Evolutionary conservation across 1,139 yeast genomes (phyloP).

Genomic region (Nadsonia commutata): DNA sequence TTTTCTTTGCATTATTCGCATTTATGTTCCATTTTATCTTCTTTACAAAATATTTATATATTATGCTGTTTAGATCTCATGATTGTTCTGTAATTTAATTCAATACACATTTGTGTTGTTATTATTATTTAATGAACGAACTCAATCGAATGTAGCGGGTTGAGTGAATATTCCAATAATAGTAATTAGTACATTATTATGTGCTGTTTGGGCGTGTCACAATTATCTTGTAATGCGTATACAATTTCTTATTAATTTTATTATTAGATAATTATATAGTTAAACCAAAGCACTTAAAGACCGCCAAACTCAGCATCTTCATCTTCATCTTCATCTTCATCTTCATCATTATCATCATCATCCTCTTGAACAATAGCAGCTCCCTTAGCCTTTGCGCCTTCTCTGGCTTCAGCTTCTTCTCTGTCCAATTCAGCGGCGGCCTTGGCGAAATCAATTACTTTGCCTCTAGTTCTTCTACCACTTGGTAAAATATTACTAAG

Average conservation of each 20-base stretch:
- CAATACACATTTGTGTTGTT: too few species aligned
- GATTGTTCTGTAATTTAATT: too few species aligned
- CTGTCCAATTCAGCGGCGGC: conserved; percentile 60
- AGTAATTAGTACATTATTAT: too few species aligned
- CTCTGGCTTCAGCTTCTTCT: conserved; percentile 23
- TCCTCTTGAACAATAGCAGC: conserved; percentile 3
- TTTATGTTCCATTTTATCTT: too few species aligned
- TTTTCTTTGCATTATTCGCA: too few species aligned
- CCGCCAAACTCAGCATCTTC: conserved; percentile 16
- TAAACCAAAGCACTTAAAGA: background rate
- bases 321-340: conserved; percentile 23
- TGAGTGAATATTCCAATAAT: too few species aligned
- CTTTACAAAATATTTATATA: too few species aligned
- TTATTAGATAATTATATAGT: conserved; percentile 3
- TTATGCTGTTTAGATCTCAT: too few species aligned
- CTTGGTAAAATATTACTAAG: conserved; percentile 65
- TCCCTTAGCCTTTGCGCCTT: conserved; percentile 28
- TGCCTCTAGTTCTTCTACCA: conserved; percentile 87
- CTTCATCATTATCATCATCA: conserved; percentile 18
- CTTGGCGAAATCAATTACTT: conserved; percentile 71
- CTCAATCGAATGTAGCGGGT: too few species aligned
- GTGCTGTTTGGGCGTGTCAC: too few species aligned
- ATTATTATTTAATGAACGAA: too few species aligned
- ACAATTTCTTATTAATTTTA: background rate
- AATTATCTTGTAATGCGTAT: too few species aligned